phyloP scores from a whole-genome alignment of 176 grass and related monocot species.

The Urochloa ruziziensis region DNA sequence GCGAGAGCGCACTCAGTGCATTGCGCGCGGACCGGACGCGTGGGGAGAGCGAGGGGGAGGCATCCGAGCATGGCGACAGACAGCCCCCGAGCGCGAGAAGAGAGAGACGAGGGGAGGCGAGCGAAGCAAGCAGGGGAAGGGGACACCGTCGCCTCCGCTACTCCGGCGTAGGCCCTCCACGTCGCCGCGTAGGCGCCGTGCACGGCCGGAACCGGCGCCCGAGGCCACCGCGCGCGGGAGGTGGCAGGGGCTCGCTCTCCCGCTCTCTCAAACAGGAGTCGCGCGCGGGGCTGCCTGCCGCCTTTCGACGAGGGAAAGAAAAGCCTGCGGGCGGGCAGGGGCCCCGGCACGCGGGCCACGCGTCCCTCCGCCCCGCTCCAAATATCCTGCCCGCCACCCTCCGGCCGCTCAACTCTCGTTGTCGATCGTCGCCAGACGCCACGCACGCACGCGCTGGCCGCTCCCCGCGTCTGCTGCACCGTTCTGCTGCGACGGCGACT shows the following conservation, averaged over 20 bases:
- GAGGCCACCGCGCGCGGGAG: background rate
- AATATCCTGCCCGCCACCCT: background rate
- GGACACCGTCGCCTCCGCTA: background rate
- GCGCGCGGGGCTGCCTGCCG: background rate
- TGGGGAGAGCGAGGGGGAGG: background rate
- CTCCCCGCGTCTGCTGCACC: background rate
- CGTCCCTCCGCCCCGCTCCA: background rate
- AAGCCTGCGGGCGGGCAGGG: background rate
- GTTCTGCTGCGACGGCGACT: too few relatives aligned
- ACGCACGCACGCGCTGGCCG: background rate
- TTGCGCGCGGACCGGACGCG: background rate
- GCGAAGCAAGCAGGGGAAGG: background rate
- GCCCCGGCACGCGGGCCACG: background rate
- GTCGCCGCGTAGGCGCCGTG: background rate
- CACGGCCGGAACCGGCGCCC: background rate
- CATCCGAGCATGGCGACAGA: background rate
- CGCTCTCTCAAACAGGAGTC: background rate
- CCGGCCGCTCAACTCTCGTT: too few relatives aligned
- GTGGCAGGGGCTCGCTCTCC: too few relatives aligned
- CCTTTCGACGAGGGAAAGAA: background rate
- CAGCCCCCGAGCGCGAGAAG: background rate
- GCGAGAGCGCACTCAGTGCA: background rate
- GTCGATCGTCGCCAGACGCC: too few relatives aligned
- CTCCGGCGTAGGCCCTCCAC: background rate
- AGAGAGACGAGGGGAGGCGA: background rate